Evolutionary conservation across 2,329 filamentous ascomycete species (phyloP).

Genomic region (Cytospora mali): DNA sequence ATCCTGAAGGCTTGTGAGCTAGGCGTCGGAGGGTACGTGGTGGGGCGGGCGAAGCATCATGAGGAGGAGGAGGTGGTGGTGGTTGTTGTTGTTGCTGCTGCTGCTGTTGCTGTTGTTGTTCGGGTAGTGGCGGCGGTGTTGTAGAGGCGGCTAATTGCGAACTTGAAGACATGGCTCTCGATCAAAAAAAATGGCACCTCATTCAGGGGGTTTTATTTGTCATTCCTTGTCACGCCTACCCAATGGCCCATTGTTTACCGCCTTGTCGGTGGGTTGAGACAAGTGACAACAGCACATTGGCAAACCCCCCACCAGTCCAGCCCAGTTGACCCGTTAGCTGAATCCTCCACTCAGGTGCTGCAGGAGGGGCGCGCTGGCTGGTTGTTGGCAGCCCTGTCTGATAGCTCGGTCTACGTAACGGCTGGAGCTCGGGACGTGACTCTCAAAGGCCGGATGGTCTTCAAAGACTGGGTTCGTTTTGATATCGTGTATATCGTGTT

Average conservation of each 20-base stretch:
- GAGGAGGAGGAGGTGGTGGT: slow-evolving; percentile 40
- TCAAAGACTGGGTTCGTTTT: too few relatives aligned
- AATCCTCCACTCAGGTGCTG: background rate
- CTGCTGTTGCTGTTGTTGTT: background rate
- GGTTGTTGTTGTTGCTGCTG: slow-evolving; percentile 38
- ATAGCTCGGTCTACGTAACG: background rate
- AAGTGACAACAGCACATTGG: background rate
- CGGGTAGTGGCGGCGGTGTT: background rate
- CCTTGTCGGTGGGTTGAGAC: background rate
- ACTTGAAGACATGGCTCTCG: background rate
- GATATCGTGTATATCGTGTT: too few relatives aligned
- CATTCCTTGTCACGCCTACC: background rate
- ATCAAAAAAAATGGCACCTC: background rate
- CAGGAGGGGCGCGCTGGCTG: background rate
- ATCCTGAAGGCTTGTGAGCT: slow-evolving; percentile 44
- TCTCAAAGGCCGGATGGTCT: too few relatives aligned
- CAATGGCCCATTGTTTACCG: background rate
- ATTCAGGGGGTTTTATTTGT: background rate
- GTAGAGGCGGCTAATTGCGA: background rate
- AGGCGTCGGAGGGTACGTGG: slow-evolving; percentile 31
- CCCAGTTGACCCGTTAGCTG: background rate
- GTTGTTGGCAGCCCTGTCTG: too few relatives aligned
- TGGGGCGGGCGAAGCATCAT: slow-evolving; percentile 15
- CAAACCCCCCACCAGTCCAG: too few relatives aligned
- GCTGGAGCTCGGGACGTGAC: too few relatives aligned